Evolutionary conservation across 2,329 filamentous ascomycete species (phyloP).

Genomic region (Hypoxylon sp.): DNA sequence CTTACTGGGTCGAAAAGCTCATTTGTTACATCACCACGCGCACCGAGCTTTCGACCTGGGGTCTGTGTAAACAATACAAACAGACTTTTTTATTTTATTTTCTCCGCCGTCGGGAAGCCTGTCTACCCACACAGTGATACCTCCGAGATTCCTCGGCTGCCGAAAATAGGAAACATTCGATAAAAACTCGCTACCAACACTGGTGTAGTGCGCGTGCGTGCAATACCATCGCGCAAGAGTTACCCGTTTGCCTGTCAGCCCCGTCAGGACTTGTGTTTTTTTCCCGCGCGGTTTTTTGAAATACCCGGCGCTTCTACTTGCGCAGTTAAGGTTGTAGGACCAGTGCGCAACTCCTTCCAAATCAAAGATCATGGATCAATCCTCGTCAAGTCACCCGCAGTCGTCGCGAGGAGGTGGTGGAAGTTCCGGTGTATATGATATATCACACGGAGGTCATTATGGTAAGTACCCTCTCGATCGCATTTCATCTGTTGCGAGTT

Average conservation of each 20-base stretch:
- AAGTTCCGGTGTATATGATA: conserved; percentile 72
- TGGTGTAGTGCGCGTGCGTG: conserved; percentile 38
- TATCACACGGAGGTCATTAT: conserved; percentile 81
- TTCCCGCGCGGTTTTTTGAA: conserved; percentile 39
- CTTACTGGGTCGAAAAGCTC: conserved; percentile 47
- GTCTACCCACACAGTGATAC: conserved; percentile 35
- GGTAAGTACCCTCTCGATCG: conserved; percentile 66
- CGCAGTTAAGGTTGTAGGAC: conserved; percentile 38
- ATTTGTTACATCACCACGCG: conserved; percentile 54
- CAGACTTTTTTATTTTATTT: conserved; percentile 39
- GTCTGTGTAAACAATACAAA: conserved; percentile 50
- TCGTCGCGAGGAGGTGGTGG: conserved; percentile 57
- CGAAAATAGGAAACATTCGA: conserved; percentile 33
- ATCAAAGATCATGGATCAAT: conserved; percentile 67
- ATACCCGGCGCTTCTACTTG: conserved; percentile 39
- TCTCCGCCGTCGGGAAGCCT: conserved; percentile 44
- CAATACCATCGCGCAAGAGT: conserved; percentile 44
- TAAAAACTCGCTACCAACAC: conserved; percentile 25
- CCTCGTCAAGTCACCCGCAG: conserved; percentile 69
- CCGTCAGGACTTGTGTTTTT: conserved; percentile 27
- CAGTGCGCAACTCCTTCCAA: conserved; percentile 39
- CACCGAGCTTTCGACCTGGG: conserved; percentile 42
- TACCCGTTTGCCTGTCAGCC: conserved; percentile 40
- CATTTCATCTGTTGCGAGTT: conserved; percentile 47
- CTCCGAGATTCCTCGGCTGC: conserved; percentile 35